phyloP scores from a whole-genome alignment of 2,329 filamentous ascomycete species.

The Clarireedia homoeocarpa region DNA sequence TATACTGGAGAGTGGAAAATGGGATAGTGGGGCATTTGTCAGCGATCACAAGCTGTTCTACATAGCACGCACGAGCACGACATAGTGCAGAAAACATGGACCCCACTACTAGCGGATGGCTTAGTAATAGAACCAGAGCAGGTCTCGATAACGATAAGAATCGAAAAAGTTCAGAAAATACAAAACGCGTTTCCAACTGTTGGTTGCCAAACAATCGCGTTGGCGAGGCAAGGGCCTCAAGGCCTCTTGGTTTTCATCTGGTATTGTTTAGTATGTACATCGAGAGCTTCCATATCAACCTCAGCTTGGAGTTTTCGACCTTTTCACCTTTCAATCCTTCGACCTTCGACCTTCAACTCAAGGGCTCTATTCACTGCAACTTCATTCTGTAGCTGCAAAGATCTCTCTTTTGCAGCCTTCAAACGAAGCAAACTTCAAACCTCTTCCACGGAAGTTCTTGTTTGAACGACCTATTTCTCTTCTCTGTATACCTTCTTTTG shows the following conservation, averaged over 20 bases:
- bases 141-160: slow-evolving; percentile 4
- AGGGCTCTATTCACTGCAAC: no score
- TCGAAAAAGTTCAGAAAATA: background rate
- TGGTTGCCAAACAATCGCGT: background rate
- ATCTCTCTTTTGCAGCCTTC: no score
- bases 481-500: no score
- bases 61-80: background rate
- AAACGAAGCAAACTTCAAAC: no score
- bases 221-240: background rate
- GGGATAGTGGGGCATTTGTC: no score
- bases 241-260: background rate
- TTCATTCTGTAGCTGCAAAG: background rate
- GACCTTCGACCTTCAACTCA: background rate
- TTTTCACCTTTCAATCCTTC: background rate
- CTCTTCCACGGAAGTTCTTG: no score
- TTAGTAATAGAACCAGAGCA: background rate
- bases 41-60: no score
- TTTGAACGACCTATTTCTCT: no score
- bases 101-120: background rate
- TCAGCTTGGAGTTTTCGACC: background rate
- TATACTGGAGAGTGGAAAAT: no score
- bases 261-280: background rate
- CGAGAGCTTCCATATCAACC: no score
- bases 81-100: background rate
- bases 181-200: background rate